These are phyloP conservation scores for Myriosclerotinia curreyana DNA, from an alignment of 2,329 filamentous ascomycete genomes.

Conservation along the genomic window DNA sequence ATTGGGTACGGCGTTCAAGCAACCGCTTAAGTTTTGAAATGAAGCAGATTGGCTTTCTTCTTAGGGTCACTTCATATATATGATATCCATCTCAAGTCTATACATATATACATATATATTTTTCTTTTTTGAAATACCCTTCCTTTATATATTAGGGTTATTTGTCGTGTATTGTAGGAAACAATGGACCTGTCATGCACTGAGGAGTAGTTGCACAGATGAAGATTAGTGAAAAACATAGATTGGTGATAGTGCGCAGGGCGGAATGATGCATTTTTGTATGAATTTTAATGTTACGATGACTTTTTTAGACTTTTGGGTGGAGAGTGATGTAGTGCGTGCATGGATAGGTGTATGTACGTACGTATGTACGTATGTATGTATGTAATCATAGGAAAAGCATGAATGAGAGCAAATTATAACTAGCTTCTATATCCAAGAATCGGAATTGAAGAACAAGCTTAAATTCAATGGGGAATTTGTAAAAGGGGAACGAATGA, in stretches of 20 bases:
- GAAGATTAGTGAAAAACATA: not conserved
- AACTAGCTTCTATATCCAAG: too few species aligned
- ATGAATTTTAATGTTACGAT: not conserved
- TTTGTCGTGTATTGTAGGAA: not conserved
- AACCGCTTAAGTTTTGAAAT: not conserved
- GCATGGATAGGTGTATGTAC: too few species aligned
- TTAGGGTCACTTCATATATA: not conserved
- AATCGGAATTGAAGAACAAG: too few species aligned
- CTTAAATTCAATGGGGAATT: too few species aligned
- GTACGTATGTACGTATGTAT: too few species aligned
- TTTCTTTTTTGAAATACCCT: conserved; percentile 10
- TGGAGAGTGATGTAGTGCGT: too few species aligned
- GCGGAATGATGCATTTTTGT: not conserved
- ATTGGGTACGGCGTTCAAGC: not conserved
- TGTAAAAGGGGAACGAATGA: too few species aligned
- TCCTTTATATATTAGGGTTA: not conserved
- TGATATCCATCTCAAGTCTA: not conserved
- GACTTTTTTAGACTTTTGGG: too few species aligned
- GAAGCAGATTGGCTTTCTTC: not conserved
- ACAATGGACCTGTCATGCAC: not conserved
- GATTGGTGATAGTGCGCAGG: not conserved
- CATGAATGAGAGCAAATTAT: too few species aligned
- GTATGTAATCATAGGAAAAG: too few species aligned
- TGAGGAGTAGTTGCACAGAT: not conserved
- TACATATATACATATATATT: not conserved